These are phyloP conservation scores for Aspergillus vadensis DNA, from an alignment of 2,329 filamentous ascomycete species.

Conservation along the genomic window DNA sequence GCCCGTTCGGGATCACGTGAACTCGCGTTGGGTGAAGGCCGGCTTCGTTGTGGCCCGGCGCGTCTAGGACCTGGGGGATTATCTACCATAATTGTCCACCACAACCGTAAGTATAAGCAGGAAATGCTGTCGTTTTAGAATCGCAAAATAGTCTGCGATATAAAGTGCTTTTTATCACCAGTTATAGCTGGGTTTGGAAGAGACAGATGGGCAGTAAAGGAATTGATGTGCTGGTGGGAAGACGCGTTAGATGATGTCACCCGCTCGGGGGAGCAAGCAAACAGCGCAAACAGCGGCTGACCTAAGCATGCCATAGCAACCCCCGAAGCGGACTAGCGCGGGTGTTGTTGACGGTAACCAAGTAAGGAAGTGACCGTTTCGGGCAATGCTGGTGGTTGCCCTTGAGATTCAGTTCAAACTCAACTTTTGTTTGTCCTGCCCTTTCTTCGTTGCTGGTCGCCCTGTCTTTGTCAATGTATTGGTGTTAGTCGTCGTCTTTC, in stretches of 20 bases:
- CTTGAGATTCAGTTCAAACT: not conserved
- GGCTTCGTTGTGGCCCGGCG: constrained; percentile 26
- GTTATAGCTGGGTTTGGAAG: not conserved
- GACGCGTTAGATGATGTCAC: constrained; percentile 36
- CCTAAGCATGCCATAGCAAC: constrained; percentile 21
- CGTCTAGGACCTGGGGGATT: constrained; percentile 9
- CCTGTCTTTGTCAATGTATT: constrained; percentile 3
- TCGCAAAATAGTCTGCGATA: constrained; percentile 6
- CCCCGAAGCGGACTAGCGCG: constrained; percentile 19
- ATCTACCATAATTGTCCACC: not conserved
- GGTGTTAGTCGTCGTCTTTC: constrained; percentile 10
- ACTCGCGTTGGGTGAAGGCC: constrained; percentile 28
- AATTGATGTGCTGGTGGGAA: constrained; percentile 18
- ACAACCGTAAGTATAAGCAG: not conserved
- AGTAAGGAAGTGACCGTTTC: constrained; percentile 23
- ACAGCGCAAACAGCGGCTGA: constrained; percentile 24
- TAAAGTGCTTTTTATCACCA: not conserved
- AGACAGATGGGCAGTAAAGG: not conserved
- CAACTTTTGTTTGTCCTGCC: constrained; percentile 8
- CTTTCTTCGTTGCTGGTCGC: not conserved
- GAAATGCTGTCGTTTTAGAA: not conserved
- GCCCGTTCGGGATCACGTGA: constrained; percentile 32
- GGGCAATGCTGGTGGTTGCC: constrained; percentile 16
- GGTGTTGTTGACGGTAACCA: constrained; percentile 27
- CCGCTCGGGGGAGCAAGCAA: constrained; percentile 11